phyloP scores from a whole-genome alignment of 441 rosid species.

The Brassica balearica region DNA sequence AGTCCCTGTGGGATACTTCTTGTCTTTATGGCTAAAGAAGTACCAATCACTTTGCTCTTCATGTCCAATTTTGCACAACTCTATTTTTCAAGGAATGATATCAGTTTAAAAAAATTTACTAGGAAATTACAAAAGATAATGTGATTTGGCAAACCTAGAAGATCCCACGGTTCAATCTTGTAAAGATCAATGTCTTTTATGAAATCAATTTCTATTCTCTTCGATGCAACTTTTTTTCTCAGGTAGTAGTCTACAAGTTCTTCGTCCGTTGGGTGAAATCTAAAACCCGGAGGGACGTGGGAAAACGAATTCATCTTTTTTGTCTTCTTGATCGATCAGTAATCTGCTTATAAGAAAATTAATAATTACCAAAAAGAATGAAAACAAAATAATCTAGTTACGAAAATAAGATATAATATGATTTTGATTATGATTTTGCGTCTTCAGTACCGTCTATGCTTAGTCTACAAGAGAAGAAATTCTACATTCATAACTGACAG shows the following conservation, averaged over 20 bases:
- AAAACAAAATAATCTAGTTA: neutral
- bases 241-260: constrained; percentile 98
- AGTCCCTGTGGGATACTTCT: constrained; percentile 99
- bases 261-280: constrained; percentile 99
- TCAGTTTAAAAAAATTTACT: neutral
- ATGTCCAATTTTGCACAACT: constrained; percentile 84
- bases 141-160: constrained; percentile 66
- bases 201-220: constrained; percentile 91
- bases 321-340: constrained; percentile 28
- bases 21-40: constrained; percentile 99
- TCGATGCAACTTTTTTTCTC: constrained; percentile 87
- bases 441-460: neutral
- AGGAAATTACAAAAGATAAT: neutral
- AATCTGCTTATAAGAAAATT: constrained; percentile 4
- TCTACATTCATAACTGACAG: neutral
- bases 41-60: constrained; percentile 98
- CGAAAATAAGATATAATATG: constrained; percentile 5
- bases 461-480: neutral
- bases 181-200: constrained; percentile 98
- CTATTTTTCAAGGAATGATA: constrained; percentile 43
- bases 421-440: neutral
- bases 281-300: constrained; percentile 97
- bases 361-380: neutral
- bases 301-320: constrained; percentile 79
- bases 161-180: constrained; percentile 99